Base-by-base conservation (phyloP, 2,329 filamentous ascomycete species). In the Ascosphaera acerosa region DNA sequence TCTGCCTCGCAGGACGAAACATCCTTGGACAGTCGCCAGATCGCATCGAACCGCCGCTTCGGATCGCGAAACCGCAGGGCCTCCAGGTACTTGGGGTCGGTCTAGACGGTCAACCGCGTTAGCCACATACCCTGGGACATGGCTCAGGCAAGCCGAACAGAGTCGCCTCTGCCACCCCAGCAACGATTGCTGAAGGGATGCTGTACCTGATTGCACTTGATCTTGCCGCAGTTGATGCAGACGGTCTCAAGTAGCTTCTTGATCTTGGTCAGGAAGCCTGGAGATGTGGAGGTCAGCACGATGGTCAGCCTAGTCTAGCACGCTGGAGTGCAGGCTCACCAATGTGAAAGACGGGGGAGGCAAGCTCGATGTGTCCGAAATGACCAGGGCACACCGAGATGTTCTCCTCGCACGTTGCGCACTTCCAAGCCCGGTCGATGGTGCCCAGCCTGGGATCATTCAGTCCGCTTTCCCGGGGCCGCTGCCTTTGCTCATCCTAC, bases 231-330 rank as follows among this genome's bases (percentile, higher is more conserved):
- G 55, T 89, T 92, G 60, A 91, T 82, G 66, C 89, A 97, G 54
- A 97, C 82, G 44, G 82, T 87, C 65, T 97, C 89, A 53, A 97
- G 63, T 45, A 99, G 70, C 64, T 94, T 97, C 65, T 99, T 97
- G 57, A 91, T 82, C 62, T 94, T 94, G 54, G 78, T 89, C 59
- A 99, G 76, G 57, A 92, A 99, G 46, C 87, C 87, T 61, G 63
- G 58, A 44, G 25, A 29, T 15, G 34, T 15, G 25, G 19, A 14
- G 28, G 32, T n/a, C n/a, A n/a, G n/a, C n/a, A n/a, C n/a, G n/a
- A n/a, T n/a, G n/a, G n/a, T n/a, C n/a, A n/a, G n/a, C n/a, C 18
- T 32, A 31, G 33, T 30, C 10, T 17, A 23, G 14, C 32, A 32
- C 27, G 10, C 32, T 26, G 33, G 22, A 30, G 15, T 29, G 39